phyloP scores from a whole-genome alignment of 169 alveolate genomes.

The Plasmodium adleri region DNA sequence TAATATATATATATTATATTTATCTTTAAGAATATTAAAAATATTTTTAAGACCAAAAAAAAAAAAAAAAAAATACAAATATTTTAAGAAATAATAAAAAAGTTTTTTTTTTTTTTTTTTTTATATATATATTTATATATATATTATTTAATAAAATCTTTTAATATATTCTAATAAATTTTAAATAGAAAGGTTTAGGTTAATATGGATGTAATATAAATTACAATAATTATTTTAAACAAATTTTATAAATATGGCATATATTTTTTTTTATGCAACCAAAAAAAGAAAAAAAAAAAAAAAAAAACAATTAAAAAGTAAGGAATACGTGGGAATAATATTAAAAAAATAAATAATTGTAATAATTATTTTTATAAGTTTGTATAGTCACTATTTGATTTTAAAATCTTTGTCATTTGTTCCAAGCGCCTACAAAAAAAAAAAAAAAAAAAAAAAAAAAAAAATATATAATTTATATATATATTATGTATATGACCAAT shows the following conservation, averaged over 20 bases:
- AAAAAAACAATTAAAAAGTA: constrained; percentile 4
- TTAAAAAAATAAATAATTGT: constrained; percentile 10
- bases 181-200: too few relatives aligned
- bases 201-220: too few relatives aligned
- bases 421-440: constrained; percentile 42
- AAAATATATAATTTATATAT: constrained; percentile 7
- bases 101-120: too few relatives aligned
- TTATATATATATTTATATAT: too few relatives aligned
- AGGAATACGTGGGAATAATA: neutral
- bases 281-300: neutral
- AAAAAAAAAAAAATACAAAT: neutral
- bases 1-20: too few relatives aligned
- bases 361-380: constrained; percentile 14
- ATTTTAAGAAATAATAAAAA: too few relatives aligned
- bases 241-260: too few relatives aligned
- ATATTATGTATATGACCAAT: neutral
- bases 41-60: neutral
- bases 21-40: too few relatives aligned
- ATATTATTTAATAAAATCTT: too few relatives aligned
- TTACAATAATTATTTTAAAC: too few relatives aligned
- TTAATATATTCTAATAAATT: too few relatives aligned
- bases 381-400: constrained; percentile 52
- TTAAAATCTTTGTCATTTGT: constrained; percentile 68
- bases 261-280: neutral
- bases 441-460: neutral